Evolutionary conservation across 306 rosid species (phyloP).

Genomic region (Ormosia semicastrata): DNA sequence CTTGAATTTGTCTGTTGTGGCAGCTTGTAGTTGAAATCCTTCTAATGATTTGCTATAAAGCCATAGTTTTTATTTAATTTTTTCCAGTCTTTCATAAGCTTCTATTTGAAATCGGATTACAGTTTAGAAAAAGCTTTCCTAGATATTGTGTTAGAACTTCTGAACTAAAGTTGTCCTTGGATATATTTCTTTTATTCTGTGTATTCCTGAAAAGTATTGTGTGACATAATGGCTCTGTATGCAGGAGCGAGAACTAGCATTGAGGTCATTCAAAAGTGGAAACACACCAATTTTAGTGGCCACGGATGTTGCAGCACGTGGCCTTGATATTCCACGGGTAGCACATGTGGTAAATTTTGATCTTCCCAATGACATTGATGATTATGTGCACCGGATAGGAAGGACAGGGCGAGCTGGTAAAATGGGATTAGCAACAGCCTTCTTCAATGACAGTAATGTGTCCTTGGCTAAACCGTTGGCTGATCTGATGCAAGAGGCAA

Average conservation of each 20-base stretch:
- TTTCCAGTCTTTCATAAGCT: background rate
- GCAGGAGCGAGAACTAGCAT: conserved; percentile 83
- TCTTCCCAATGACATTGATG: conserved; percentile 83
- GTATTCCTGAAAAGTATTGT: background rate
- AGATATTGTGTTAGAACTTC: background rate
- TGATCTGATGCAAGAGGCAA: conserved; percentile 84
- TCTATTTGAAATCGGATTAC: background rate
- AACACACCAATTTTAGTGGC: conserved; percentile 81
- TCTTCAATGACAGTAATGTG: conserved; percentile 61
- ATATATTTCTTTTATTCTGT: background rate
- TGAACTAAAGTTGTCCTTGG: background rate
- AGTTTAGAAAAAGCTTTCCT: background rate
- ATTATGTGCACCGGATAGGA: conserved; percentile 84
- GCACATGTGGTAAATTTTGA: conserved; percentile 83
- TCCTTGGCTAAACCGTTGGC: conserved; percentile 66
- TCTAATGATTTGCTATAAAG: background rate
- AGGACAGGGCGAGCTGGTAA: conserved; percentile 86
- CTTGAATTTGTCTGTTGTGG: conserved; percentile 9
- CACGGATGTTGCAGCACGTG: conserved; percentile 88
- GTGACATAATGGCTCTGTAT: conserved; percentile 5
- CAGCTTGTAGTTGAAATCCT: conserved; percentile 16
- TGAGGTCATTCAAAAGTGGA: conserved; percentile 76
- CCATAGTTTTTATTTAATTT: background rate
- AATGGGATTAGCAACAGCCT: conserved; percentile 80
- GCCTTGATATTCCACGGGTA: conserved; percentile 81